Percentiles rank a stretch among this genome's conserved stretches.
Conservation (phyloP, 2,329 filamentous ascomycete genomes). For the Pseudogymnoascus sp. region DNA sequence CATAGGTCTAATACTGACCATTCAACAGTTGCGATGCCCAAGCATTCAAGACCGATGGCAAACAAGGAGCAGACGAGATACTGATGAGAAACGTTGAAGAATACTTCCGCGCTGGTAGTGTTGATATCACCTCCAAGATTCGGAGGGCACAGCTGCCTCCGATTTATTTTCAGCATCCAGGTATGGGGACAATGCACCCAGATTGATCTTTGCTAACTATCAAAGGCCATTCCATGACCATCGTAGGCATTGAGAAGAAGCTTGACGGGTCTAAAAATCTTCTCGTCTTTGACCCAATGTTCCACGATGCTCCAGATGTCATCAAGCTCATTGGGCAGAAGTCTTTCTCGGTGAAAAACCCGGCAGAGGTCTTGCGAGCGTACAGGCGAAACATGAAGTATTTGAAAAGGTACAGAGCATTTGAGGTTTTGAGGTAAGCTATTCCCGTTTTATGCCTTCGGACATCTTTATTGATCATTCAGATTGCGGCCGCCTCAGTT, state of each 20-base stretch:
- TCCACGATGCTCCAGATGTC: conserved; percentile 58
- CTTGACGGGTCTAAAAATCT: conserved; percentile 57
- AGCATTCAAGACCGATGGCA: conserved; percentile 43
- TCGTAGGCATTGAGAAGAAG: conserved; percentile 71
- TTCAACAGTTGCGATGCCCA: conserved; percentile 50
- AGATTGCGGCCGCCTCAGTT: not conserved
- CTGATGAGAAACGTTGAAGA: conserved; percentile 60
- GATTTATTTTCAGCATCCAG: conserved; percentile 81
- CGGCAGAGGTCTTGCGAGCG: conserved; percentile 51
- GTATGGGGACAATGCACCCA: conserved; percentile 29
- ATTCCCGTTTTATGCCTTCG: conserved; percentile 1
- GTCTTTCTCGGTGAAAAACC: conserved; percentile 36
- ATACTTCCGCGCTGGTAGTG: conserved; percentile 59
- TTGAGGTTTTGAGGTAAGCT: conserved; percentile 67
- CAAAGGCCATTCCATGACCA: conserved; percentile 76
- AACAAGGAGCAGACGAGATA: conserved; percentile 25
- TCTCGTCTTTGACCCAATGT: conserved; percentile 83
- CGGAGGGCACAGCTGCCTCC: conserved; percentile 65
- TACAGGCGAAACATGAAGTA: conserved; percentile 66
- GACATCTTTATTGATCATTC: not conserved
- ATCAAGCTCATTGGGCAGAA: conserved; percentile 45
- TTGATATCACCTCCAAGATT: conserved; percentile 50
- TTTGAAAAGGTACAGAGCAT: conserved; percentile 62
- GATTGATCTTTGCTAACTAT: conserved; percentile 4
- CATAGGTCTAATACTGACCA: conserved; percentile 8